Percentiles rank a stretch among this genome's conserved stretches.
Evolutionary conservation across 306 rosid genomes (phyloP).

Genomic region (Malus asiatica): DNA sequence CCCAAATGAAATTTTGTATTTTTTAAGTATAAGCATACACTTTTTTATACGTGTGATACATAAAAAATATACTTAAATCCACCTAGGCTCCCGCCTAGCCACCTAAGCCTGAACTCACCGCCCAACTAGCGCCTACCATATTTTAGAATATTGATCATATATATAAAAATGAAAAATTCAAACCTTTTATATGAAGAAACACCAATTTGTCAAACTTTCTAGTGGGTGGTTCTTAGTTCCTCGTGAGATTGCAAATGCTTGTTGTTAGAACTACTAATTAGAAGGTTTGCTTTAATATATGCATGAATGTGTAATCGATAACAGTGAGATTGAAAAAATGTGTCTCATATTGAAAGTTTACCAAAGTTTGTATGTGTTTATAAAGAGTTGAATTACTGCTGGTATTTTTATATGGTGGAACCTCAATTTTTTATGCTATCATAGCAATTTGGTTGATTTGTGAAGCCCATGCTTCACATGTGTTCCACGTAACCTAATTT

Average conservation of each 20-base stretch:
- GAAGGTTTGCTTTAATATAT: not conserved
- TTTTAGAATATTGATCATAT: no score
- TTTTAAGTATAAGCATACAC: no score
- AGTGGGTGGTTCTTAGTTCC: conserved; percentile 14
- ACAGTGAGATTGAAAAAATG: conserved; percentile 1
- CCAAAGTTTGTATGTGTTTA: not conserved
- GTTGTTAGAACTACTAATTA: not conserved
- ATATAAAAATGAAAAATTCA: not conserved
- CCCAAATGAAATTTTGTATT: no score
- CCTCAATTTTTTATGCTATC: no score
- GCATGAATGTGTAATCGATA: not conserved
- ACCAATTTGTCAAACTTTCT: conserved; percentile 32
- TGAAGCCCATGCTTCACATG: rapidly evolving
- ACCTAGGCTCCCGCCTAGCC: no score
- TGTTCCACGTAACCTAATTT: no score
- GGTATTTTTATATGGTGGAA: no score
- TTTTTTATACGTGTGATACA: no score
- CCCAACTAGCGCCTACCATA: no score
- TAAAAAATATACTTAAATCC: no score
- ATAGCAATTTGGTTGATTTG: rapidly evolving
- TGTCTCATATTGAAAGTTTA: not conserved
- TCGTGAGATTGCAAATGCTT: conserved; percentile 11
- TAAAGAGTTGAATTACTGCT: no score
- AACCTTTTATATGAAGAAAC: conserved; percentile 41
- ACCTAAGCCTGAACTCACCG: no score